phyloP scores from a whole-genome alignment of 257 asterid species.

The Phtheirospermum japonicum region DNA sequence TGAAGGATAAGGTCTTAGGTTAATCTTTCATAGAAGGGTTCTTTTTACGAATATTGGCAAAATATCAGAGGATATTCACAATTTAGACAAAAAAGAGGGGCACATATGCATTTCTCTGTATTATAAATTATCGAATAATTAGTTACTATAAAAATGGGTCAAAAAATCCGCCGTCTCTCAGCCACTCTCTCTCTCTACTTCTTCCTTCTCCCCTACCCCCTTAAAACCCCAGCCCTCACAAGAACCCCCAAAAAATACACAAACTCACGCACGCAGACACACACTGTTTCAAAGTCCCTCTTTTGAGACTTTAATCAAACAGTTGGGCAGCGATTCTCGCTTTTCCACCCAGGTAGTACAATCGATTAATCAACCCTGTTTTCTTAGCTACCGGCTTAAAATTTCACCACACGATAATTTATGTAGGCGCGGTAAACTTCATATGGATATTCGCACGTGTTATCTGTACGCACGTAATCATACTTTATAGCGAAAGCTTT shows the following conservation, averaged over 20 bases:
- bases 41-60: too few species aligned
- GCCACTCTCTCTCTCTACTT: slow-evolving; percentile 18
- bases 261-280: background rate
- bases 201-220: slow-evolving; percentile 1
- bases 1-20: too few species aligned
- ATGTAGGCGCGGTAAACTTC: background rate
- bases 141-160: slow-evolving; percentile 22
- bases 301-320: slow-evolving; percentile 19
- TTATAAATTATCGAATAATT: background rate
- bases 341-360: slow-evolving; percentile 16
- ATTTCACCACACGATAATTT: background rate
- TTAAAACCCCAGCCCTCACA: slow-evolving; percentile 29
- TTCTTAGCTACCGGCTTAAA: background rate
- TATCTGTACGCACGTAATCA: background rate
- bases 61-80: too few species aligned
- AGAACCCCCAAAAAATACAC: background rate
- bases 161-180: slow-evolving; percentile 32
- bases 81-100: too few species aligned
- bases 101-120: too few species aligned
- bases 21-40: too few species aligned
- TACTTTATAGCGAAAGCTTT: background rate
- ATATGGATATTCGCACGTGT: background rate
- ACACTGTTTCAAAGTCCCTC: background rate
- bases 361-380: background rate
- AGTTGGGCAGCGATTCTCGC: slow-evolving; percentile 11